Conservation (phyloP, 192 early-diverging fungal species). For the Radiomyces spectabilis region DNA sequence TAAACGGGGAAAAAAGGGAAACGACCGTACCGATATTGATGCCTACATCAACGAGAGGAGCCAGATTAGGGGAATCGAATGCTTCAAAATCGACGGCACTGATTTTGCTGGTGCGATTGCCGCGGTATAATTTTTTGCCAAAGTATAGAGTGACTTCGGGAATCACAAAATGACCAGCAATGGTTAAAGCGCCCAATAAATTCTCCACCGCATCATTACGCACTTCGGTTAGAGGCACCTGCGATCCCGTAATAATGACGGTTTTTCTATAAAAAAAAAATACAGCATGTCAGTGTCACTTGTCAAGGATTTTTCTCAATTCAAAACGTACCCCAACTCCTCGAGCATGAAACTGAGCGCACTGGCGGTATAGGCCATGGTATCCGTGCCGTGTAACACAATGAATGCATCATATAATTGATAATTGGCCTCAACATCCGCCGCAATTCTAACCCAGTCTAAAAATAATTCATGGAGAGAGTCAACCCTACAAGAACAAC, state of each 20-base stretch:
- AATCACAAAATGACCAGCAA: conserved; percentile 97
- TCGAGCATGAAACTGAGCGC: conserved; percentile 95
- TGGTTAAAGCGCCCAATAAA: conserved; percentile 89
- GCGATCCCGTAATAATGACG: conserved; percentile 95
- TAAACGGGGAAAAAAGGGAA: not conserved
- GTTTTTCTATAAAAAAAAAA: conserved; percentile 59
- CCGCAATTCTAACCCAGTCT: conserved; percentile 95
- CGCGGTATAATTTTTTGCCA: conserved; percentile 86
- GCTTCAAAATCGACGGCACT: conserved; percentile 80
- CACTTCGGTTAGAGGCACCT: conserved; percentile 95
- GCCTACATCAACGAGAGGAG: conserved; percentile 89
- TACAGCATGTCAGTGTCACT: not conserved
- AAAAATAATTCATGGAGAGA: conserved; percentile 3
- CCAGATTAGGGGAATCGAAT: conserved; percentile 82
- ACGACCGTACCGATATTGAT: conserved; percentile 77
- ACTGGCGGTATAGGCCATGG: conserved; percentile 83
- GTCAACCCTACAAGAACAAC: too few species aligned
- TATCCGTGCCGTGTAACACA: conserved; percentile 90
- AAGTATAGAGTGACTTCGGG: conserved; percentile 95
- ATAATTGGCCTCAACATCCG: conserved; percentile 95
- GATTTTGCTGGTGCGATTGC: conserved; percentile 78
- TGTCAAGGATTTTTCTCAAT: not conserved
- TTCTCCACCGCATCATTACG: conserved; percentile 98
- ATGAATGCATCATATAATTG: conserved; percentile 90
- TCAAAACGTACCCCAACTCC: conserved; percentile 65